Conservation (phyloP, 2,329 filamentous ascomycete genomes). For the Didymella exigua region DNA sequence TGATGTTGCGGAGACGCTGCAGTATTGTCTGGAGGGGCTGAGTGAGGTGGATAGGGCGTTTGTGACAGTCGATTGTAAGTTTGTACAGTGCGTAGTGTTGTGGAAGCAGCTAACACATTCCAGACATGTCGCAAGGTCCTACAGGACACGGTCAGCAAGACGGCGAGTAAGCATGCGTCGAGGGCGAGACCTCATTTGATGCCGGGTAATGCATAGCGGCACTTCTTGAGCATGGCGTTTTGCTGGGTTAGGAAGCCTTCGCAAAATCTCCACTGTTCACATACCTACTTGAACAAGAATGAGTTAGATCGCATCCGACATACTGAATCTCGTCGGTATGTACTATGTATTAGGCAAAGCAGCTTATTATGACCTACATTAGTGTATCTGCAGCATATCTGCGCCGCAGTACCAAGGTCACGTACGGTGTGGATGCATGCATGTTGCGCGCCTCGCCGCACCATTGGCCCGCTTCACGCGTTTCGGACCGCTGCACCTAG, state of each 20-base stretch:
- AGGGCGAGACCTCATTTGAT: not conserved
- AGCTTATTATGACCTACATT: not conserved
- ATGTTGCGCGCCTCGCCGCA: not conserved
- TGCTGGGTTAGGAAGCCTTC: not conserved
- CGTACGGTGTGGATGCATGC: not conserved
- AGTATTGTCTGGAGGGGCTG: conserved; percentile 65
- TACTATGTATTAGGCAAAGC: not conserved
- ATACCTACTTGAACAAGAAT: not conserved
- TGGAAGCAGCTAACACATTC: conserved; percentile 7
- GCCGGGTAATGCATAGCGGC: conserved; percentile 3
- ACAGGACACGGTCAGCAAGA: conserved; percentile 29
- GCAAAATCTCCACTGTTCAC: not conserved
- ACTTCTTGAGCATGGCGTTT: not conserved
- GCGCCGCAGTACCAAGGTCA: not conserved
- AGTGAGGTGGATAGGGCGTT: conserved; percentile 60
- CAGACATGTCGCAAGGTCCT: conserved; percentile 34
- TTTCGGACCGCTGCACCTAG: not conserved
- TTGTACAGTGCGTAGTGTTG: not conserved
- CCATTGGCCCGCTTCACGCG: conserved; percentile 1
- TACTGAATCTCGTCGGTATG: not conserved
- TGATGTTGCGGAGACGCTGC: conserved; percentile 67
- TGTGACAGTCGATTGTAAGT: conserved; percentile 58
- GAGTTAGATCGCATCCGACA: not conserved
- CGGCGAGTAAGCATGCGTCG: conserved; percentile 4
- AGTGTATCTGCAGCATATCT: not conserved